Evolutionary conservation across 1,284 basidiomycete genomes (phyloP).

Genomic region (Apiotrichum sp.): DNA sequence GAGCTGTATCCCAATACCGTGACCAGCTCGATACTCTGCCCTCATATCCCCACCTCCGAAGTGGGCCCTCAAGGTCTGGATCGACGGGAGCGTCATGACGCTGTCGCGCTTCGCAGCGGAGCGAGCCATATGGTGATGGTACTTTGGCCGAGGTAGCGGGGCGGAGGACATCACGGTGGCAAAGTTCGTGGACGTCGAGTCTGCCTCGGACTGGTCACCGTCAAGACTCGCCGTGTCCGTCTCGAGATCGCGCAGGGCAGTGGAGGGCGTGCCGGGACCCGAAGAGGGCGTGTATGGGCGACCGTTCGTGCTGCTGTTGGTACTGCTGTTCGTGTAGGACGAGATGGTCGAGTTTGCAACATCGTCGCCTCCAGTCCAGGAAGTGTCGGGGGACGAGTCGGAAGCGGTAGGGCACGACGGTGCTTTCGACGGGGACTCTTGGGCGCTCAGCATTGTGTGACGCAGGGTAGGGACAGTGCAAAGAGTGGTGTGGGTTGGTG

Average conservation of each 20-base stretch:
- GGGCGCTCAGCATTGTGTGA: no score
- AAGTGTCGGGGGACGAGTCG: no score
- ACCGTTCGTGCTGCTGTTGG: background rate
- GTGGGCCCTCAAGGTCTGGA: slow-evolving; percentile 42
- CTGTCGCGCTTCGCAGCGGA: slow-evolving; percentile 44
- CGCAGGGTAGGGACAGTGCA: no score
- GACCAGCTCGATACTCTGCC: slow-evolving; percentile 31
- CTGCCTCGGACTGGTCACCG: slow-evolving; percentile 1
- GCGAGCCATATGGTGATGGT: slow-evolving; percentile 36
- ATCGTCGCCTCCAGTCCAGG: background rate
- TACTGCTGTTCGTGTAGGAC: background rate
- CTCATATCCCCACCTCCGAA: slow-evolving; percentile 29
- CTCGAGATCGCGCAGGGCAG: background rate
- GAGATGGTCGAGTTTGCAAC: background rate
- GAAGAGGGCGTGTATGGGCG: background rate
- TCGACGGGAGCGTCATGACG: slow-evolving; percentile 43
- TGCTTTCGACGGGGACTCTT: no score
- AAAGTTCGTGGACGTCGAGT: background rate
- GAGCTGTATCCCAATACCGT: slow-evolving; percentile 30
- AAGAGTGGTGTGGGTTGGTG: no score
- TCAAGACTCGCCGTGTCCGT: background rate
- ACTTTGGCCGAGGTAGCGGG: slow-evolving; percentile 10
- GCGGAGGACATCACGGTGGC: background rate
- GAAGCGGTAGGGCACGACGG: no score
- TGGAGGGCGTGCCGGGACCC: background rate